Evolutionary conservation across 164 flowering plant species (phyloP), one percentile per base, ranked within the genome.

Genomic region (Macadamia integrifolia): DNA sequence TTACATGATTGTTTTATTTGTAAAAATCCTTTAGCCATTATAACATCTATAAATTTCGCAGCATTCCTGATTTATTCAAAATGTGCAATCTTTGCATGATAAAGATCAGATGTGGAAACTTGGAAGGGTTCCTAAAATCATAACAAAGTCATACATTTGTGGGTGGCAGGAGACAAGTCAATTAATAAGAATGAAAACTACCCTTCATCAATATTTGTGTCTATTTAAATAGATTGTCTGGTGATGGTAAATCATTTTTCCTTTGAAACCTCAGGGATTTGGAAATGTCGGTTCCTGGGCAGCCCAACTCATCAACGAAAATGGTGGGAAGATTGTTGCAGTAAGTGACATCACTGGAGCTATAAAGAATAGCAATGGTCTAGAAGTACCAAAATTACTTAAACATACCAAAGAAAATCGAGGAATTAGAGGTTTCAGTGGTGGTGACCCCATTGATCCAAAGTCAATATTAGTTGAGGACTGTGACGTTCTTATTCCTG

Each of bases 271-370:
- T 65, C 84, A 93, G 98, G 97, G 98, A 28, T 93, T 93, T 61
- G 98, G 98, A 44, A 91, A 93, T 76, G 98, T 93, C 3, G 97
- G 97, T 35, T 89, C 98, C 46, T 91, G 97, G 97, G 98, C 98
- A 58, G 98, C 97, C 10, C 81, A 83, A 58, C 83, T 91, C 23
- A 86, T 91, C 69, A 66, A 73, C 66, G 91, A 88, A 69, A 70
- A 62, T 1, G 98, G 97, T 55, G 98, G 98, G 50, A 93, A 86
- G 77, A 67, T 91, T 70, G 92, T 93, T 31, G 97, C 96, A 43
- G 83, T 88, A 6, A 93, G 94, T 72, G 98, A 93, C 70, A 79
- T 89, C 28, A 77, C 86, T 18, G 98, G 97, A 58, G 98, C 97
- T 52, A 74, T 93, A 58, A 93, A 84, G 80, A 89, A 91, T 82